Evolutionary conservation across 192 early-diverging fungal species (phyloP).

Genomic region (Coemansia sp.): DNA sequence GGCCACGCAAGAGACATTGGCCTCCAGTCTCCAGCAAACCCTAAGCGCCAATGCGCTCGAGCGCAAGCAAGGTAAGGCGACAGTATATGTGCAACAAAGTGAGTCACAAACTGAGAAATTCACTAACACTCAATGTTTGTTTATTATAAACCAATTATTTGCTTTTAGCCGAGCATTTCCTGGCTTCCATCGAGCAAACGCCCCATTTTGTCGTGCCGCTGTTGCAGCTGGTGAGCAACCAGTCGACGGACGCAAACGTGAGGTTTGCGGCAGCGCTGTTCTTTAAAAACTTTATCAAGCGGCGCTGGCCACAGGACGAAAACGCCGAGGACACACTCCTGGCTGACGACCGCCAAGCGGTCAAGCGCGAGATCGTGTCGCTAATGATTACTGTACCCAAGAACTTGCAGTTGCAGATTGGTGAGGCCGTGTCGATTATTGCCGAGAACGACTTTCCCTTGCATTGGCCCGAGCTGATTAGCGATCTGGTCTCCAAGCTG

Average conservation of each 20-base stretch:
- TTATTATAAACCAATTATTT: not conserved
- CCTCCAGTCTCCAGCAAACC: slow-evolving; percentile 54
- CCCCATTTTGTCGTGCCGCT: slow-evolving; percentile 72
- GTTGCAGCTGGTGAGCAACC: slow-evolving; percentile 73
- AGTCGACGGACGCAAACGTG: slow-evolving; percentile 60
- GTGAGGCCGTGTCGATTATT: slow-evolving; percentile 92
- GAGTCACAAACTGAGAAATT: slow-evolving; percentile 16
- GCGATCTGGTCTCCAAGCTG: slow-evolving; percentile 76
- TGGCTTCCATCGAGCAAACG: slow-evolving; percentile 60
- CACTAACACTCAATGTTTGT: slow-evolving; percentile 29
- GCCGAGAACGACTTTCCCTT: slow-evolving; percentile 93
- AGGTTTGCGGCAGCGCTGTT: slow-evolving; percentile 84
- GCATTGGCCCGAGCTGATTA: slow-evolving; percentile 82
- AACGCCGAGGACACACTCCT: slow-evolving; percentile 40
- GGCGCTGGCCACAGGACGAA: slow-evolving; percentile 71
- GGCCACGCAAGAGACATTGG: slow-evolving; percentile 34
- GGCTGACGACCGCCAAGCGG: slow-evolving; percentile 69
- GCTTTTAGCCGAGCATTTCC: slow-evolving; percentile 61
- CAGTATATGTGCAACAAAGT: not conserved
- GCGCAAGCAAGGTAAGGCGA: slow-evolving; percentile 47
- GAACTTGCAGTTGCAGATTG: slow-evolving; percentile 83
- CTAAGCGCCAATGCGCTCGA: slow-evolving; percentile 47
- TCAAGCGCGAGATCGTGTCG: slow-evolving; percentile 84
- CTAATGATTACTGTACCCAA: slow-evolving; percentile 84
- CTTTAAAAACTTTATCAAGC: slow-evolving; percentile 97